phyloP scores from a whole-genome alignment of 306 rosid species.

The Arachis hypogaea region DNA sequence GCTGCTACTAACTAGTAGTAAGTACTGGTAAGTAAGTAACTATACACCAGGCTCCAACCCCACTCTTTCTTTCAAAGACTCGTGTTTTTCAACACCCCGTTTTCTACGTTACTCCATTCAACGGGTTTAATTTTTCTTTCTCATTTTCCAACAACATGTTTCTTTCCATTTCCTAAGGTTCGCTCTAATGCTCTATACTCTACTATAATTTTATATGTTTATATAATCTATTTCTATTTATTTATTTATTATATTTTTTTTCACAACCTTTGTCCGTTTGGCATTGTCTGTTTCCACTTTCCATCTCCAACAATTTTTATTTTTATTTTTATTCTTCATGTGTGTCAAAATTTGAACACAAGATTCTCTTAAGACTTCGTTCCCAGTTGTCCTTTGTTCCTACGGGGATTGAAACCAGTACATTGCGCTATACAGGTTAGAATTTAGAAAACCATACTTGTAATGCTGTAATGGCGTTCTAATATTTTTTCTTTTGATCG shows the following conservation, averaged over 20 bases:
- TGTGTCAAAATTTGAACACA: constrained; percentile 37
- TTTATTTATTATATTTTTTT: constrained; percentile 11
- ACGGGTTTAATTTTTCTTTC: constrained; percentile 28
- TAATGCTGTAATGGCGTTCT: constrained; percentile 2
- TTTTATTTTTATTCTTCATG: background rate
- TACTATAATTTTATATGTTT: background rate
- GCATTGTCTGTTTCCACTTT: constrained; percentile 42
- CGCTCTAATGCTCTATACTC: background rate
- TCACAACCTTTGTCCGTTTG: constrained; percentile 52
- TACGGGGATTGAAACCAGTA: constrained; percentile 33
- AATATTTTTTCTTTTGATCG: background rate
- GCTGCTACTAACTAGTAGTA: too few relatives aligned
- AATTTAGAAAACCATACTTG: background rate
- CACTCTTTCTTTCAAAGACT: constrained; percentile 43
- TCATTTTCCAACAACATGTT: constrained; percentile 42
- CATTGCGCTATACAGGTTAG: constrained; percentile 39
- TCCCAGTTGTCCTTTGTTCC: constrained; percentile 27
- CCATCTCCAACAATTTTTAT: background rate
- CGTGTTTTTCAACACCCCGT: constrained; percentile 46
- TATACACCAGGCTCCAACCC: constrained; percentile 36
- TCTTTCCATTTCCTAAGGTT: constrained; percentile 38
- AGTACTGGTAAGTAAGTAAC: too few relatives aligned
- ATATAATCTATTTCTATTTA: too few relatives aligned
- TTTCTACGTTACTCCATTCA: constrained; percentile 49
- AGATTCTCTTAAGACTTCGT: constrained; percentile 49